These are phyloP conservation scores for Zygosaccharomyces siamensis DNA, from an alignment of 805 yeast species.

Conservation along the genomic window DNA sequence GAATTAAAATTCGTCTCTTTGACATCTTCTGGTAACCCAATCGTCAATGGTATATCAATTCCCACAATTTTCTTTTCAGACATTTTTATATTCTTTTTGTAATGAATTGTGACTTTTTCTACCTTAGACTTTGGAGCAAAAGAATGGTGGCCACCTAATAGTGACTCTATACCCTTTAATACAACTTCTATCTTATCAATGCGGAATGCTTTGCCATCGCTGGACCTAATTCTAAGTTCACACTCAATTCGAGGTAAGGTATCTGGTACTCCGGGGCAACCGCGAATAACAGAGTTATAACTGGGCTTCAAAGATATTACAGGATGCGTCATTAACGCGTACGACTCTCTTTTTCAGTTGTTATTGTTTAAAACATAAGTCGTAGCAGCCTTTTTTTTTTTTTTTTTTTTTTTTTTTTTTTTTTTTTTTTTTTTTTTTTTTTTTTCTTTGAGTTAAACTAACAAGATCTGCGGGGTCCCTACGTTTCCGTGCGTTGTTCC, in stretches of 20 bases:
- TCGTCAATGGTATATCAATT: slow-evolving; percentile 54
- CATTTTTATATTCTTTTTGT: slow-evolving; percentile 35
- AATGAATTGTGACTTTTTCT: slow-evolving; percentile 30
- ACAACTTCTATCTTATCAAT: slow-evolving; percentile 46
- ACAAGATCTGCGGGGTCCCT: slow-evolving; percentile 2
- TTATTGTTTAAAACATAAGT: background rate
- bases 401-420: background rate
- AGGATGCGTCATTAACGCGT: slow-evolving; percentile 25
- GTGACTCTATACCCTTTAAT: slow-evolving; percentile 48
- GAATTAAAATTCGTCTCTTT: slow-evolving; percentile 48
- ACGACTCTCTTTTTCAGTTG: background rate
- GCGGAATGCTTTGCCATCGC: slow-evolving; percentile 43
- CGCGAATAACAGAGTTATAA: slow-evolving; percentile 49
- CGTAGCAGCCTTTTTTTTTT: background rate
- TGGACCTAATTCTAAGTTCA: slow-evolving; percentile 49
- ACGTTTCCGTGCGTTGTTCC: slow-evolving; percentile 1
- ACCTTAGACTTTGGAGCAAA: slow-evolving; percentile 22
- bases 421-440: background rate
- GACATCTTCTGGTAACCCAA: slow-evolving; percentile 51
- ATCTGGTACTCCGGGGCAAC: slow-evolving; percentile 66
- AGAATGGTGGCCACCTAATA: slow-evolving; percentile 32
- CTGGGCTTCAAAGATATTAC: slow-evolving; percentile 44
- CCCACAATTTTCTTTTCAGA: slow-evolving; percentile 45
- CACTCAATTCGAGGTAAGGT: slow-evolving; percentile 58
- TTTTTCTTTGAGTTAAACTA: background rate